Conservation (phyloP, 1,284 basidiomycete species). For the Pascua guehoae region DNA sequence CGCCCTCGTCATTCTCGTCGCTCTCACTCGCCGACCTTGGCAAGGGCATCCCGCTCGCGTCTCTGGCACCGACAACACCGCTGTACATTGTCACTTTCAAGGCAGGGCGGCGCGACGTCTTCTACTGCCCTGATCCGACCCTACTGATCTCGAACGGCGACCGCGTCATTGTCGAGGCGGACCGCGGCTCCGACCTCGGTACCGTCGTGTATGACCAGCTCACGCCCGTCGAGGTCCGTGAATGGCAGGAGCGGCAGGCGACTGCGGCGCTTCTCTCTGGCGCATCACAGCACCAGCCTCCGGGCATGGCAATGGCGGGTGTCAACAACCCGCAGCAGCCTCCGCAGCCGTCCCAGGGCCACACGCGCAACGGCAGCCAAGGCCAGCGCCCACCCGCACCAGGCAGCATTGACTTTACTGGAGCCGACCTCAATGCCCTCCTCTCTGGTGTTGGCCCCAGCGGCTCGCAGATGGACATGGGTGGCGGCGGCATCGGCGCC, state of each 20-base stretch:
- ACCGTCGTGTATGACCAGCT: slow-evolving; percentile 85
- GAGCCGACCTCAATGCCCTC: slow-evolving; percentile 36
- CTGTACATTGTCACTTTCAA: slow-evolving; percentile 97
- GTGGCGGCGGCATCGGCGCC: slow-evolving; percentile 28
- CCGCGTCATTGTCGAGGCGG: slow-evolving; percentile 90
- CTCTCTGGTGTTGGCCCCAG: slow-evolving; percentile 40
- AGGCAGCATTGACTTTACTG: slow-evolving; percentile 27
- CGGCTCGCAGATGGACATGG: slow-evolving; percentile 36
- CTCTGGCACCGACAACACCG: slow-evolving; percentile 77
- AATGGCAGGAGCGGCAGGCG: slow-evolving; percentile 72
- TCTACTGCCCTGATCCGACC: slow-evolving; percentile 71
- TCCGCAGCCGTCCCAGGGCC: not conserved
- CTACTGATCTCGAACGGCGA: slow-evolving; percentile 66
- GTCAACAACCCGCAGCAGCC: not conserved
- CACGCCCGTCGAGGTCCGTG: slow-evolving; percentile 85
- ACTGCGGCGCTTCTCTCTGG: slow-evolving; percentile 45
- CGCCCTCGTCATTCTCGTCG: slow-evolving; percentile 40
- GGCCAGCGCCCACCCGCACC: slow-evolving; percentile 13
- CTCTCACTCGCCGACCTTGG: slow-evolving; percentile 66
- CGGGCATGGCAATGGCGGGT: slow-evolving; percentile 43
- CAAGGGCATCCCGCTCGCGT: slow-evolving; percentile 79
- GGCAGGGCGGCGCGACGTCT: slow-evolving; percentile 89
- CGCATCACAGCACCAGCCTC: slow-evolving; percentile 46
- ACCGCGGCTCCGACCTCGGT: slow-evolving; percentile 88
- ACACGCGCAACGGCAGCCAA: slow-evolving; percentile 16